Evolutionary conservation across 306 rosid genomes (phyloP), one percentile per base, ranked within the genome.

Genomic region (Begonia peltatifolia): DNA sequence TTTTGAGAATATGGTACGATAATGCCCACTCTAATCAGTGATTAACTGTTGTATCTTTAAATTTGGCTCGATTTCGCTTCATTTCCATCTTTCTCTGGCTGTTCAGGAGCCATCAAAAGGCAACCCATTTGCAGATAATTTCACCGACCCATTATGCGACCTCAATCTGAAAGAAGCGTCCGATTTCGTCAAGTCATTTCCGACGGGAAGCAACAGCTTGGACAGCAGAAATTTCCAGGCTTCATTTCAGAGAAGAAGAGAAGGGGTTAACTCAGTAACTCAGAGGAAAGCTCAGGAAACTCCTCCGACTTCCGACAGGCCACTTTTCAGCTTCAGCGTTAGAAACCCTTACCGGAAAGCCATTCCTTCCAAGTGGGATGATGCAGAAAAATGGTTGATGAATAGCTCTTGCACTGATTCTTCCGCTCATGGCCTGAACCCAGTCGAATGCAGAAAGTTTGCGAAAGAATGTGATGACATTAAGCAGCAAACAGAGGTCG

Each of bases 311-410:
- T 96, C 99, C 13, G 99, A 96, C 3, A 82, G 99, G 46, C 93
- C 99, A 0, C 75, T 87, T 54, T 92, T 92, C 76, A 62, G 79
- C 58, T 92, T 92, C 71, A 79, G 77, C 30, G 68, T 71, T 36
- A 62, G 74, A 41, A 84, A 65, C 61, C 77, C 74, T 71, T 61
- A 84, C 2, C 81, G 96, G 46, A 92, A 87, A 54, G 75, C 52
- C 54, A 74, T 92, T 44, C 99, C 96, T 65, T 92, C 96, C 10
- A 92, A 92, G 52, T 92, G 99, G 99, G 99, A 86, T 60, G 94
- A 92, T 68, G 99, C 99, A 12, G 96, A 92, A 69, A 92, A 92
- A 56, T 92, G 99, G 99, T 88, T 92, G 23, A 78, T 86, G 14
- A 79, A 79, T 56, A 76, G 64, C 47, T 78, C 97, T 46, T 81